A percentile compares a stretch with the other conserved stretches of the same genome.
phyloP scores from a whole-genome alignment of 179 eudicot genomes.

The Beta macrorhiza region DNA sequence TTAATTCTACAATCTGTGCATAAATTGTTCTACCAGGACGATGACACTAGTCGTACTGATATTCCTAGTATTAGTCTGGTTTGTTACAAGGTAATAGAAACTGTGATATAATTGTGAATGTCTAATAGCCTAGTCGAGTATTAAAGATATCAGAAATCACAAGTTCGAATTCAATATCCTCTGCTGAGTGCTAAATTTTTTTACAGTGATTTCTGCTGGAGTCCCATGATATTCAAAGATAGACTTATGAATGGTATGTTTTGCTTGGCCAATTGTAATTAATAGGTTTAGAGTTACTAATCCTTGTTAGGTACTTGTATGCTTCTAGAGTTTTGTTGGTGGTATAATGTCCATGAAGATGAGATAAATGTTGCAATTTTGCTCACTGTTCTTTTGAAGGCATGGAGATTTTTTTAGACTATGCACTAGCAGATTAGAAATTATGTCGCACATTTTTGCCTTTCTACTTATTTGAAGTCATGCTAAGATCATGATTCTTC shows the following conservation, averaged over 20 bases:
- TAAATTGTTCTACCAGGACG: background rate
- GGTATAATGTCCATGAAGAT: background rate
- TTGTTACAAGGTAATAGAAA: background rate
- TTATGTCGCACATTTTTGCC: background rate
- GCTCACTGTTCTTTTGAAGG: background rate
- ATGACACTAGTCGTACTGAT: background rate
- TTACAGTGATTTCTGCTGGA: background rate
- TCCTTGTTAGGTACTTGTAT: background rate
- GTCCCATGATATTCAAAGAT: background rate
- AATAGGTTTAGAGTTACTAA: background rate
- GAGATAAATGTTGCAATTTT: background rate
- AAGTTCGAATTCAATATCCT: background rate
- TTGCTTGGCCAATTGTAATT: background rate
- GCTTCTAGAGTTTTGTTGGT: background rate
- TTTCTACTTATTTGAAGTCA: background rate
- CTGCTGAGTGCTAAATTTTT: background rate
- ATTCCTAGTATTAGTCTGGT: background rate
- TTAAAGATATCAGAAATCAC: background rate
- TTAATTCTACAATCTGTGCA: background rate
- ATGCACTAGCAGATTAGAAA: background rate
- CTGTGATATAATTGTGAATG: background rate
- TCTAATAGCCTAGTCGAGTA: background rate
- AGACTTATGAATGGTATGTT: conserved; percentile 4
- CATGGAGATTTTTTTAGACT: background rate
- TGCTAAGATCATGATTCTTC: conserved; percentile 2